phyloP scores from a whole-genome alignment of 345 rosid species.

The Passiflora organensis region DNA sequence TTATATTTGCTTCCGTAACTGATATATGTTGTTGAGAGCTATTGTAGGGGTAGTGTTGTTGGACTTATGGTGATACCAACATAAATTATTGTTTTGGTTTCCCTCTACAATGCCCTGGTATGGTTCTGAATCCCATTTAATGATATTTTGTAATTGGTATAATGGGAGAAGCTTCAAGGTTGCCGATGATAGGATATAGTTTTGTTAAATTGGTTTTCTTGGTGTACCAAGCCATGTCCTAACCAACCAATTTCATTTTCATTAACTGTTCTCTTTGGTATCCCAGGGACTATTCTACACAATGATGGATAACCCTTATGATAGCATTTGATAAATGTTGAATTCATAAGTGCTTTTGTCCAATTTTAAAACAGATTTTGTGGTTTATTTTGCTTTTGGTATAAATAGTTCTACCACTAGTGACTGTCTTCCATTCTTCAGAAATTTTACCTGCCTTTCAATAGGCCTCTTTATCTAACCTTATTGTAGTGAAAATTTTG shows the following conservation, averaged over 20 bases:
- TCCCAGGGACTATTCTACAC: too few species aligned
- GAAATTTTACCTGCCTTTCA: too few species aligned
- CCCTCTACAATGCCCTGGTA: constrained; percentile 51
- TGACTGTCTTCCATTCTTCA: too few species aligned
- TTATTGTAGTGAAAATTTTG: too few species aligned
- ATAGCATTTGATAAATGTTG: too few species aligned
- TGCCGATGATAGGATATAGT: constrained; percentile 11
- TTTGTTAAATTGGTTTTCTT: constrained; percentile 14
- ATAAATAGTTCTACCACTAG: too few species aligned
- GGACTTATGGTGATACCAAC: constrained; percentile 51
- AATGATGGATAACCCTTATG: too few species aligned
- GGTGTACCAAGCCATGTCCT: background rate
- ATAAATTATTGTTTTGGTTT: constrained; percentile 44
- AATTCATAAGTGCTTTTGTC: too few species aligned
- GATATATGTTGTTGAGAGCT: constrained; percentile 42
- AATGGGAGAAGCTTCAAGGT: constrained; percentile 19
- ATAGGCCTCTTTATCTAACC: too few species aligned
- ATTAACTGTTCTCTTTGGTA: background rate
- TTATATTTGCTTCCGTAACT: constrained; percentile 27
- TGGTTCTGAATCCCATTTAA: constrained; percentile 42
- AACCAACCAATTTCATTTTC: constrained; percentile 11
- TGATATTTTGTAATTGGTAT: constrained; percentile 28
- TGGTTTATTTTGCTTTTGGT: too few species aligned
- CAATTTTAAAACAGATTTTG: too few species aligned
- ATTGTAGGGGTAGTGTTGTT: constrained; percentile 60